Conservation (phyloP, 257 asterid genomes). For the Galeopsis tetrahit region DNA sequence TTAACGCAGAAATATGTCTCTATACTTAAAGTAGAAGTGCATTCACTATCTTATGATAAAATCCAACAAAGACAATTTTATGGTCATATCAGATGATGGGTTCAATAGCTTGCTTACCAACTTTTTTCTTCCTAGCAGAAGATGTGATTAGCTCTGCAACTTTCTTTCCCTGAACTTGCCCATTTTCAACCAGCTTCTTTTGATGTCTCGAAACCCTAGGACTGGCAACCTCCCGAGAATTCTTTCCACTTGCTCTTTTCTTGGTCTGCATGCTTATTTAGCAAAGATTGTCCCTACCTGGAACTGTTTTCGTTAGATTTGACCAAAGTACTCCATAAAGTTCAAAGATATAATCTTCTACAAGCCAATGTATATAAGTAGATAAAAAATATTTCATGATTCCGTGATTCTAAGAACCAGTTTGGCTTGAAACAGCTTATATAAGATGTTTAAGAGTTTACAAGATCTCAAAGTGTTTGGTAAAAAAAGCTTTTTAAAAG, state of each 20-base stretch:
- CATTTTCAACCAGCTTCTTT: constrained; percentile 63
- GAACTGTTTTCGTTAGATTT: constrained; percentile 29
- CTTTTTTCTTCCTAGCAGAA: constrained; percentile 85
- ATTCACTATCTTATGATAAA: constrained; percentile 19
- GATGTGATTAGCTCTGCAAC: constrained; percentile 84
- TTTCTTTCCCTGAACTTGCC: constrained; percentile 65
- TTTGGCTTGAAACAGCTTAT: no score
- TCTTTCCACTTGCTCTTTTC: constrained; percentile 60
- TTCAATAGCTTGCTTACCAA: constrained; percentile 52
- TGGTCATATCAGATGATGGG: constrained; percentile 19
- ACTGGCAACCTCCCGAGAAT: constrained; percentile 62
- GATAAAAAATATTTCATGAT: neutral
- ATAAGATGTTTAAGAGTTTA: no score
- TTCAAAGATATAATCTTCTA: neutral
- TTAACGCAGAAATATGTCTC: neutral
- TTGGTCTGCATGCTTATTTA: constrained; percentile 68
- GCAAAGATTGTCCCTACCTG: constrained; percentile 32
- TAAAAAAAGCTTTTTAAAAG: no score
- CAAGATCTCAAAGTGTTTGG: no score
- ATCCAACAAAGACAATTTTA: neutral
- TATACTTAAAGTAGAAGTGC: neutral
- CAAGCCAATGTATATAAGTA: constrained; percentile 7
- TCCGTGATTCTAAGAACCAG: neutral
- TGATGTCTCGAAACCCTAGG: constrained; percentile 69
- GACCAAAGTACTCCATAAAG: constrained; percentile 27